phyloP scores from a whole-genome alignment of 2,329 filamentous ascomycete genomes.

The Sporothrix phasma region DNA sequence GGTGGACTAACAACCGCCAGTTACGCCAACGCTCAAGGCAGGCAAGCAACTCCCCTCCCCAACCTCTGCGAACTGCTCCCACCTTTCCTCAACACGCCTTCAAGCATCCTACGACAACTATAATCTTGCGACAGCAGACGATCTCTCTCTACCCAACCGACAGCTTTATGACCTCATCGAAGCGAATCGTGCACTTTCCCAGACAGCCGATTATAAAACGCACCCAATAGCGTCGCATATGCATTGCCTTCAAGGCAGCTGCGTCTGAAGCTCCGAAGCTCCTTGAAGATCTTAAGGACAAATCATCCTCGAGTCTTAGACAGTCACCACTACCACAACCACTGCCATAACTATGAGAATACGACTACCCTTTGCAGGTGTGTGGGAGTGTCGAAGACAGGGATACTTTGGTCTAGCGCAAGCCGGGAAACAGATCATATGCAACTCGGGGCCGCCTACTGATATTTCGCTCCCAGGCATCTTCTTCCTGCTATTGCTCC shows the following conservation, averaged over 20 bases:
- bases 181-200: not conserved
- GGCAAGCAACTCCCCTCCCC: not conserved
- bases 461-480: slow-evolving; percentile 40
- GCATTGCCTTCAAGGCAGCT: not conserved
- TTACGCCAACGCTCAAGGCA: too few species aligned
- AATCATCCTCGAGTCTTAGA: too few species aligned
- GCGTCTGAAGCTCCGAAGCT: not conserved
- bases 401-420: too few species aligned
- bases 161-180: not conserved
- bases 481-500: slow-evolving; percentile 60
- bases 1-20: not conserved
- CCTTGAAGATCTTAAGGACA: not conserved
- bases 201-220: not conserved
- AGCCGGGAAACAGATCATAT: too few species aligned
- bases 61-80: not conserved
- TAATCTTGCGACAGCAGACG: not conserved
- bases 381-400: slow-evolving; percentile 25
- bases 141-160: not conserved
- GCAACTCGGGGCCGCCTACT: not conserved
- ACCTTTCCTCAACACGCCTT: not conserved
- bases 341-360: slow-evolving; percentile 57
- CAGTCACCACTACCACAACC: too few species aligned
- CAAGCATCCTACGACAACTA: not conserved
- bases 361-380: slow-evolving; percentile 80
- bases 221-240: not conserved